Evolutionary conservation across 225 moss, liverwort and hornwort species (phyloP).

Genomic region (Lunularia cruciata): DNA sequence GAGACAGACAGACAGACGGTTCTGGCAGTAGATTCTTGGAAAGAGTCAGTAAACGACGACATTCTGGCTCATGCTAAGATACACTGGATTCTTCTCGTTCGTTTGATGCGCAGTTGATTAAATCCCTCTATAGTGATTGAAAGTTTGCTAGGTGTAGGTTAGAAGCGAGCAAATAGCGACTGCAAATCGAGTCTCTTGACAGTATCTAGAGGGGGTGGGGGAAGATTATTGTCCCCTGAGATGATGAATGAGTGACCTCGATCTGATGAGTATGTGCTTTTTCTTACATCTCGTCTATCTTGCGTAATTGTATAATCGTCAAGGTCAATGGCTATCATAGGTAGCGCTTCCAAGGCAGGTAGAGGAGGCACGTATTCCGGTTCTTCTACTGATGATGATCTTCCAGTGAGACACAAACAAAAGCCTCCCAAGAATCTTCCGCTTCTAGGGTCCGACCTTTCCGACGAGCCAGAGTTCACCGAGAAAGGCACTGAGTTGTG

Average conservation of each 20-base stretch:
- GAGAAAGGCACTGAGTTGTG: conserved; percentile 51
- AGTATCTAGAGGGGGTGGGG: background rate
- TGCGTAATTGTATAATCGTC: background rate
- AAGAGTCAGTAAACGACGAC: too few relatives aligned
- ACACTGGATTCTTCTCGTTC: background rate
- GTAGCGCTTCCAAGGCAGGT: conserved; percentile 24
- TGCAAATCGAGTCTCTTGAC: background rate
- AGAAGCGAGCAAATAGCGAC: background rate
- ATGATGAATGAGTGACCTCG: background rate
- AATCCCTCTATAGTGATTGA: too few relatives aligned
- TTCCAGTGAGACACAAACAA: conserved; percentile 13
- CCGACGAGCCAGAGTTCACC: conserved; percentile 55
- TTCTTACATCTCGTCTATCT: background rate
- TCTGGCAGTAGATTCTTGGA: too few relatives aligned
- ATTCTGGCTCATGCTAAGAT: background rate
- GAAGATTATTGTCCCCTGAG: background rate
- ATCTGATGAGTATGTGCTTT: conserved; percentile 9
- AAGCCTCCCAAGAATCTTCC: conserved; percentile 4
- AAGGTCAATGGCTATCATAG: conserved; percentile 23
- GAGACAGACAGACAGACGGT: too few relatives aligned
- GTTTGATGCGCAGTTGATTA: background rate
- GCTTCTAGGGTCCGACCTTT: conserved; percentile 36
- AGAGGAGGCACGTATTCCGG: conserved; percentile 18
- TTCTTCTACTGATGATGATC: conserved; percentile 33
- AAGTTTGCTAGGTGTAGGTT: too few relatives aligned